Conservation (phyloP, 2,329 filamentous ascomycete species). For the Arthrobotrys megalospora region DNA sequence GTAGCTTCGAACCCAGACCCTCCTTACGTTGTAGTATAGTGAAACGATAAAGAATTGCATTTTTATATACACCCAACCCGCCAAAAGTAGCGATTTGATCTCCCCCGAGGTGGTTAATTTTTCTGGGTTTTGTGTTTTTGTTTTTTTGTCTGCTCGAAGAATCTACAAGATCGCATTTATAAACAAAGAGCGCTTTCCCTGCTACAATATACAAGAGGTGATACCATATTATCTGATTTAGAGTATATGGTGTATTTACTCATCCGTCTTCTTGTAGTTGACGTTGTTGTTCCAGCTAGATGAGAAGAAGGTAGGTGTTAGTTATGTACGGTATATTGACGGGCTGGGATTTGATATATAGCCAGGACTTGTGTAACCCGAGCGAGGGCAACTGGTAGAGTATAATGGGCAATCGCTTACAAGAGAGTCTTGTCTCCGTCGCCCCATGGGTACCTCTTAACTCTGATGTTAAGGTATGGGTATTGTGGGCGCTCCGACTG, state of each 20-base stretch:
- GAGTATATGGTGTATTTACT: slow-evolving; percentile 72
- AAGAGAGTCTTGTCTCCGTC: slow-evolving; percentile 87
- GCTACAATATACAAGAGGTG: slow-evolving; percentile 39
- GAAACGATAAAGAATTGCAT: neutral
- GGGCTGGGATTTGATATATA: slow-evolving; percentile 41
- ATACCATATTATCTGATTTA: neutral
- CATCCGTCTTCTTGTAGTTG: slow-evolving; percentile 93
- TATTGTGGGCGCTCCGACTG: slow-evolving; percentile 94
- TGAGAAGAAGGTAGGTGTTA: slow-evolving; percentile 12
- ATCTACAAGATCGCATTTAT: slow-evolving; percentile 33
- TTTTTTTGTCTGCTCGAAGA: slow-evolving; percentile 16
- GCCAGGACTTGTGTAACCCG: neutral
- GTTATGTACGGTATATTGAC: slow-evolving; percentile 1
- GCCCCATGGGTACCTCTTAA: slow-evolving; percentile 95
- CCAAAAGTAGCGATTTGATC: slow-evolving; percentile 19
- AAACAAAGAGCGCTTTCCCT: slow-evolving; percentile 27
- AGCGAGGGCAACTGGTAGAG: neutral
- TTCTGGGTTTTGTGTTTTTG: slow-evolving; percentile 11
- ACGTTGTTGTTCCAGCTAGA: slow-evolving; percentile 90
- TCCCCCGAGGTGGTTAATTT: neutral
- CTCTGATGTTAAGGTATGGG: slow-evolving; percentile 96
- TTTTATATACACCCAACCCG: slow-evolving; percentile 50
- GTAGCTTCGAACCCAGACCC: too few relatives aligned
- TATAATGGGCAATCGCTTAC: slow-evolving; percentile 27
- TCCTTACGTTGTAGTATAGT: neutral